Base-by-base conservation (phyloP, 768 basidiomycete species). In the Suillus weaverae region DNA sequence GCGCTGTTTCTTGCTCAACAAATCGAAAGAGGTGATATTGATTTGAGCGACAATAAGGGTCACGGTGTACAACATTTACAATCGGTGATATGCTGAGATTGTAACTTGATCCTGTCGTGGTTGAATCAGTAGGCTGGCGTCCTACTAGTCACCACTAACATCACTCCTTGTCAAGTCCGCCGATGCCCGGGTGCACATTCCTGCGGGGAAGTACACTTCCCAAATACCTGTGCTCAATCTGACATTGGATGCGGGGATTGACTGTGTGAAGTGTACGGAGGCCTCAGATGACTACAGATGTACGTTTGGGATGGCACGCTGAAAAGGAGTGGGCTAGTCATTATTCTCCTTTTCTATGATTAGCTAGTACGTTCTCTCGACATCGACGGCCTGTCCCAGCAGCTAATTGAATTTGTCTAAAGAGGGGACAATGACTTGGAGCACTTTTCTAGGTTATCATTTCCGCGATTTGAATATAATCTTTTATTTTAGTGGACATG, bases 81-180 rank as follows among this genome's bases (percentile, higher is more conserved):
- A 36, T 22, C 57, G 3, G 26, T 59, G 16, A 57, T 38, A 36
- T 22, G 13, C 13, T 50, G 9, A n/a, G 10, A 65, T n/a, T 39
- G 14, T 61, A 41, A 30, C 60, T 51, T 53, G 8, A 44, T 51
- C 33, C 6, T 55, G 7, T 56, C 90, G 89, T 88, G 1, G 70
- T 92, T n/a, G 91, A 92, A 72, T 83, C n/a, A n/a, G n/a, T 92
- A 88, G 3, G 84, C 89, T 9, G 89, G 91, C 26, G 26, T 26
- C 26, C 26, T 26, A 26, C 81, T 91, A 43, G 71, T 91, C 32
- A 66, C 73, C 89, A 8, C 72, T 88, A 22, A 69, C 69, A 0
- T 69, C 77, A 33, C 81, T 92, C 14, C 82, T 92, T 11, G 73
- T 77, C 14, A 81, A 72, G 50, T 71, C 76, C 1, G 57, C 74